phyloP scores from a whole-genome alignment of 2,329 filamentous ascomycete species.

The Aspergillus glaucus region DNA sequence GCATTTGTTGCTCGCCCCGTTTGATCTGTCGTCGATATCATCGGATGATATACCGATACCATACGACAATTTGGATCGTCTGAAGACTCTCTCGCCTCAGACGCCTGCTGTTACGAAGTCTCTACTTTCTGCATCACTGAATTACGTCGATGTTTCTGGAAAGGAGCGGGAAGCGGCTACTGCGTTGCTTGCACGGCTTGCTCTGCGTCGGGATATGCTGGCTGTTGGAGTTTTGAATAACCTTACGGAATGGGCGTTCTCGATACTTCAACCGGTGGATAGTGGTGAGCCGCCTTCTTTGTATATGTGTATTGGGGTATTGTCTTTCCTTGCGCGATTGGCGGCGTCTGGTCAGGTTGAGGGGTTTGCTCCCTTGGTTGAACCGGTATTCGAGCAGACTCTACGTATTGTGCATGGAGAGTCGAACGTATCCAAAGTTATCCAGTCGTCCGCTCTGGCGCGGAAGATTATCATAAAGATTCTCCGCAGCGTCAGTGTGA shows the following conservation, averaged over 20 bases:
- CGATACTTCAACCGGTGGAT: slow-evolving; percentile 47
- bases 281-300: slow-evolving; percentile 45
- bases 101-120: slow-evolving; percentile 66
- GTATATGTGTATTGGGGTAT: slow-evolving; percentile 70
- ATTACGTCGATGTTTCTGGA: slow-evolving; percentile 66
- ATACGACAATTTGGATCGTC: slow-evolving; percentile 22
- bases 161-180: slow-evolving; percentile 90
- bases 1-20: slow-evolving; percentile 76
- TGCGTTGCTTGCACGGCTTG: slow-evolving; percentile 69
- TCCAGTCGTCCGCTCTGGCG: slow-evolving; percentile 69
- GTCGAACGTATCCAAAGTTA: slow-evolving; percentile 44
- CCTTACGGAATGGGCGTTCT: slow-evolving; percentile 65
- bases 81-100: slow-evolving; percentile 46
- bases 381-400: slow-evolving; percentile 59
- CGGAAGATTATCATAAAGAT: slow-evolving; percentile 81
- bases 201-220: slow-evolving; percentile 86
- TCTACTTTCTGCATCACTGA: slow-evolving; percentile 63
- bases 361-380: slow-evolving; percentile 63
- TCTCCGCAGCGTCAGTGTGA: slow-evolving; percentile 65
- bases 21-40: slow-evolving; percentile 83
- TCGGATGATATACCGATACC: slow-evolving; percentile 34
- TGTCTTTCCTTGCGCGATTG: slow-evolving; percentile 74
- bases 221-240: slow-evolving; percentile 61
- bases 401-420: slow-evolving; percentile 53
- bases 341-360: slow-evolving; percentile 65